Conservation (phyloP, 768 basidiomycete genomes). For the Russula compacta region DNA sequence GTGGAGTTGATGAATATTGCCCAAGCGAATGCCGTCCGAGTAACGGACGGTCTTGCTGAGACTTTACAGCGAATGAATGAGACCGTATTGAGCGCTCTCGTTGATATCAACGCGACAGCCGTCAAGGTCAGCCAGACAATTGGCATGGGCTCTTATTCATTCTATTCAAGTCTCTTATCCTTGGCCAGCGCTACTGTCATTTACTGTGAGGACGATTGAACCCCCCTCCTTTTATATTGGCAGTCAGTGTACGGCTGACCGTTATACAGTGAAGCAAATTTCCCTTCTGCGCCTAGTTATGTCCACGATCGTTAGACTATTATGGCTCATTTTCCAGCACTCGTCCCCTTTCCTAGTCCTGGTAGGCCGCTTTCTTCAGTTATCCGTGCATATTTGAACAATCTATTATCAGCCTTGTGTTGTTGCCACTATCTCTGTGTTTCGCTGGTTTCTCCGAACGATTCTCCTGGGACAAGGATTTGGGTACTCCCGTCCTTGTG, state of each 20-base stretch:
- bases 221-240: neutral
- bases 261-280: neutral
- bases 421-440: neutral
- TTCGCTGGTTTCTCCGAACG: neutral
- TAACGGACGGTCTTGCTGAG: conserved; percentile 7
- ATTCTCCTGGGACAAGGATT: neutral
- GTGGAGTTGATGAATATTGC: conserved; percentile 1
- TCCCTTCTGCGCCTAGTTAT: conserved; percentile 3
- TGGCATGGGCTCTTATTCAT: neutral
- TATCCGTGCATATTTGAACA: neutral
- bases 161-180: neutral
- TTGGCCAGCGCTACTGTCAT: neutral
- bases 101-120: conserved; percentile 11
- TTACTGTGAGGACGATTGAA: neutral
- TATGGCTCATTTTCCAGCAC: conserved; percentile 6
- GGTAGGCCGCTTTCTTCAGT: conserved; percentile 1
- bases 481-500: neutral
- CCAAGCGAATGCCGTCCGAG: conserved; percentile 11
- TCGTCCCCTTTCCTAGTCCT: conserved; percentile 1
- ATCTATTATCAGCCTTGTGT: conserved; percentile 5
- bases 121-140: conserved; percentile 8
- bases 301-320: neutral
- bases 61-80: conserved; percentile 11
- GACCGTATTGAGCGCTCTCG: conserved; percentile 2
- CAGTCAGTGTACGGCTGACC: neutral